Conservation (phyloP, 345 rosid species). For the Ceriops tagal region DNA sequence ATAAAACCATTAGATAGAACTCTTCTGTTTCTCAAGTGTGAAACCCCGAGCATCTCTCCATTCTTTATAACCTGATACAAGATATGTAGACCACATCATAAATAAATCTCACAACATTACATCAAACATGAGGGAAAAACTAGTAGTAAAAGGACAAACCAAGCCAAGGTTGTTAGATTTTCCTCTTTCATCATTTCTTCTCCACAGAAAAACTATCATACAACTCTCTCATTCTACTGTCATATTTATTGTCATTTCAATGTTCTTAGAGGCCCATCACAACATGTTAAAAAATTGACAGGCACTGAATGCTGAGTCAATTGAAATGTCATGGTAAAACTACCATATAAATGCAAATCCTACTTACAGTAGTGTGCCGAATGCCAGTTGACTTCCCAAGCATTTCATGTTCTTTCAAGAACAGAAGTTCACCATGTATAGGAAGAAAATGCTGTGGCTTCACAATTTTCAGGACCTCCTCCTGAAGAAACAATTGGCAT, state of each 20-base stretch:
- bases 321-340: background rate
- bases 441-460: conserved; percentile 99
- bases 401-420: conserved; percentile 93
- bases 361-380: conserved; percentile 85
- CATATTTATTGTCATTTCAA: too few species aligned
- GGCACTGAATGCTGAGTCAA: too few species aligned
- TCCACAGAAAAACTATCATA: too few species aligned
- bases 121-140: conserved; percentile 1
- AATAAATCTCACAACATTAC: background rate
- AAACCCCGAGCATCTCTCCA: conserved; percentile 99
- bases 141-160: background rate
- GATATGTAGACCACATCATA: background rate
- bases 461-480: conserved; percentile 90
- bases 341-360: conserved; percentile 3
- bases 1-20: conserved; percentile 91
- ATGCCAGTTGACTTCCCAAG: conserved; percentile 94
- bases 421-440: conserved; percentile 94
- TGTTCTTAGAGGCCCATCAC: too few species aligned
- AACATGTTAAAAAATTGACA: too few species aligned
- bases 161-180: too few species aligned
- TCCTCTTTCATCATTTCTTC: too few species aligned
- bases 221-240: too few species aligned
- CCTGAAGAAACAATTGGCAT: conserved; percentile 45
- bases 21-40: conserved; percentile 90
- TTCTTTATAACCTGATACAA: conserved; percentile 84